Percentiles rank a stretch among this genome's conserved stretches.
phyloP scores from a whole-genome alignment of 2,329 filamentous ascomycete species.

The Ascochyta fabae region DNA sequence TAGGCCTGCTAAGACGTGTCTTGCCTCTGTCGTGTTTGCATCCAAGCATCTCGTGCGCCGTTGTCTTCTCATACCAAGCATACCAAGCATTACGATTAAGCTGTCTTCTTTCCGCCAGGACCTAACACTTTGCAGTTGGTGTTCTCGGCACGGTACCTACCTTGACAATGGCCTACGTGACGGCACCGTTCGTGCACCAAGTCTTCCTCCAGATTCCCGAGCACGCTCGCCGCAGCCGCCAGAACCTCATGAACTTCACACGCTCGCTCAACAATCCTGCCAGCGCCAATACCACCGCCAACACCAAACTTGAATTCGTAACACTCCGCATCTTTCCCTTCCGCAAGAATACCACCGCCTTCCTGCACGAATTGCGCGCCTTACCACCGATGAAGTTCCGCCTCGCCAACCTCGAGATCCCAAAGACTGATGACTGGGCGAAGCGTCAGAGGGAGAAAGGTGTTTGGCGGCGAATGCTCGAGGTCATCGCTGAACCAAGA shows the following conservation, averaged over 20 bases:
- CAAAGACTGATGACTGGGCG: constrained; percentile 30
- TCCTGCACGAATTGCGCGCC: constrained; percentile 43
- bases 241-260: constrained; percentile 36
- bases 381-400: constrained; percentile 34
- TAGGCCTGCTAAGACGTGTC: neutral
- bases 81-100: neutral
- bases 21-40: neutral
- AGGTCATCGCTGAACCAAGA: constrained; percentile 39
- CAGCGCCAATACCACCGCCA: constrained; percentile 22
- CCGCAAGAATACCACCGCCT: constrained; percentile 37
- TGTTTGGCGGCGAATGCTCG: constrained; percentile 22
- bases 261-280: constrained; percentile 19
- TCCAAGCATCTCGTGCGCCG: neutral
- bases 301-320: constrained; percentile 43
- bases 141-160: constrained; percentile 42
- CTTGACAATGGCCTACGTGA: constrained; percentile 41
- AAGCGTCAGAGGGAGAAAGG: constrained; percentile 30
- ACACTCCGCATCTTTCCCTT: constrained; percentile 46
- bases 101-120: neutral
- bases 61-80: neutral
- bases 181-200: constrained; percentile 46
- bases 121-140: constrained; percentile 30
- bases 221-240: constrained; percentile 32
- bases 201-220: constrained; percentile 44
- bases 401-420: constrained; percentile 44